Conservation (phyloP, 2,329 filamentous ascomycete species). For the Neospermospora avenae region DNA sequence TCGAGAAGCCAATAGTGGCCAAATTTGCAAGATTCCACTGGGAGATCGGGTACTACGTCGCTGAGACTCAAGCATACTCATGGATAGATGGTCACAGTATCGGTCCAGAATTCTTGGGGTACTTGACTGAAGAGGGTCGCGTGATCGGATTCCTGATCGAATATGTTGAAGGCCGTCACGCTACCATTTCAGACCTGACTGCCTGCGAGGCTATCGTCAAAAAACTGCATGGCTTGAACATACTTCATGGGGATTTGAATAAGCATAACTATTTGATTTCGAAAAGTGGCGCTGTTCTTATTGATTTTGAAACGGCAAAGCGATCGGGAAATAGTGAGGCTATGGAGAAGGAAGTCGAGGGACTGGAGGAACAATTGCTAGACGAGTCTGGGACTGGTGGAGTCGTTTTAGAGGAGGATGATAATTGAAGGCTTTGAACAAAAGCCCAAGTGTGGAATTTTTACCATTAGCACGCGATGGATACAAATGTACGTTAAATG, state of each 20-base stretch:
- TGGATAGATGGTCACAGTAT: slow-evolving; percentile 3
- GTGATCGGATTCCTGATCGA: slow-evolving; percentile 35
- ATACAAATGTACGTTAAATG: too few species aligned
- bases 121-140: slow-evolving; percentile 29
- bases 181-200: slow-evolving; percentile 27
- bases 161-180: slow-evolving; percentile 27
- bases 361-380: too few species aligned
- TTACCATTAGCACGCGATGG: too few species aligned
- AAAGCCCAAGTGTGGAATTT: too few species aligned
- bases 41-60: slow-evolving; percentile 8
- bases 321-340: too few species aligned
- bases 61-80: slow-evolving; percentile 1
- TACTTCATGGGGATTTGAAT: slow-evolving; percentile 39
- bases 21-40: slow-evolving; percentile 7
- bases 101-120: slow-evolving; percentile 31
- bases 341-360: too few species aligned
- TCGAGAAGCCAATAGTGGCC: background rate
- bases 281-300: slow-evolving; percentile 24
- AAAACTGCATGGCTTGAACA: slow-evolving; percentile 35
- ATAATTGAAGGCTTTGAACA: too few species aligned
- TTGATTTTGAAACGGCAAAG: slow-evolving; percentile 35
- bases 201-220: slow-evolving; percentile 28
- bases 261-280: slow-evolving; percentile 37
- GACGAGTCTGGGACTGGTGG: too few species aligned
- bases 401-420: too few species aligned